Evolutionary conservation across 169 alveolate species (phyloP), one percentile per base, ranked within the genome.

Genomic region (Plasmodium blacklocki): DNA sequence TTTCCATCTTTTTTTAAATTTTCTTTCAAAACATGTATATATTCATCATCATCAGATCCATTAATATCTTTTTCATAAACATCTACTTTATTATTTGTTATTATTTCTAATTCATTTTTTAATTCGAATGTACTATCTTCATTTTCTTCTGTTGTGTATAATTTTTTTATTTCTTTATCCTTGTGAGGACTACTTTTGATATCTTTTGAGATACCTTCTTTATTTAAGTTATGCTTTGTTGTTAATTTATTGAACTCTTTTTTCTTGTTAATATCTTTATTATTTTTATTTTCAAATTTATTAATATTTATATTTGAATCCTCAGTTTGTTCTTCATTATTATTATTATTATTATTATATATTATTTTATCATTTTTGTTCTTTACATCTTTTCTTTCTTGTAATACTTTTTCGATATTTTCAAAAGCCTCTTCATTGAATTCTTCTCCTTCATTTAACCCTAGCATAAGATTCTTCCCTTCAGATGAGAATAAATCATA

Each of bases 21-120:
- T 15, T 70, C 66, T 66, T 58, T 78, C 60, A 78, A 26, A 2
- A 4, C 89, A 23, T 66, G 60, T 39, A 78, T 15, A 49, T 78
- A 78, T 66, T 78, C 78, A 8, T 74, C 88, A 29, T 74, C 47
- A 39, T 39, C 9, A 15, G 88, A 74, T n/a, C 73, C 63, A 18
- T 32, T n/a, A 15, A 43, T 4, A 32, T 19, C 29, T 23, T 45
- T 11, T 19, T 47, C 60, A 8, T 58, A 5, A 5, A 39, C 11
- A 39, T 39, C 11, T n/a, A 21, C 11, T 58, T 19, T 62, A 29
- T 73, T 60, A 19, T 29, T 45, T 15, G 14, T 18, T 23, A 5
- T 14, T 21, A n/a, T 21, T 26, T 21, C 19, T 23, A 59, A 59
- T 15, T 39, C 29, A 14, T 56, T 59, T 12, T 29, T 8, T 18